These are phyloP conservation scores for Vitis amurensis DNA, from an alignment of 164 flowering plant species.

Conservation along the genomic window DNA sequence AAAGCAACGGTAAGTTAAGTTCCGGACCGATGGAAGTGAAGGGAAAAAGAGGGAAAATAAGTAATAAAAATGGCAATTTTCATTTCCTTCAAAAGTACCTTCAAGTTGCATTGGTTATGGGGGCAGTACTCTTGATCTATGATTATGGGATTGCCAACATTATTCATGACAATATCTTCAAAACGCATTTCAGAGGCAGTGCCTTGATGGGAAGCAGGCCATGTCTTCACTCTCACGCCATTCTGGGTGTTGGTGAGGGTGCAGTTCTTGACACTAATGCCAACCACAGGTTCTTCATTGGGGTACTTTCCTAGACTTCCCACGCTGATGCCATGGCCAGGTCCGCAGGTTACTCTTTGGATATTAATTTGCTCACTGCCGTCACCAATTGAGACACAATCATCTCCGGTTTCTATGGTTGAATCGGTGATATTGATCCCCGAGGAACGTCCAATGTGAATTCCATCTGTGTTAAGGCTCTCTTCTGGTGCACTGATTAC, in stretches of 20 bases:
- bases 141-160: too few relatives aligned
- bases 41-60: not conserved
- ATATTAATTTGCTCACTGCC: conserved; percentile 1
- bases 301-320: too few relatives aligned
- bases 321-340: too few relatives aligned
- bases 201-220: too few relatives aligned
- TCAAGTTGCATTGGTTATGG: not conserved
- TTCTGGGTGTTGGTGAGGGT: too few relatives aligned
- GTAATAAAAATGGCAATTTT: not conserved
- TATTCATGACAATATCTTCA: too few relatives aligned
- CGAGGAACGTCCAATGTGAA: conserved; percentile 34
- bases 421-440: conserved; percentile 22
- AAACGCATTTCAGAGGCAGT: too few relatives aligned
- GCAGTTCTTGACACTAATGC: too few relatives aligned
- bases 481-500: conserved; percentile 25
- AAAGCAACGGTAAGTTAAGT: too few relatives aligned
- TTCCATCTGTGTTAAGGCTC: conserved; percentile 52
- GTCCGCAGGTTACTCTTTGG: conserved; percentile 3
- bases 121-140: too few relatives aligned
- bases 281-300: too few relatives aligned
- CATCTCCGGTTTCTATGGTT: conserved; percentile 39
- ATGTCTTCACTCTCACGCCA: too few relatives aligned
- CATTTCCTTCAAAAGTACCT: conserved; percentile 4
- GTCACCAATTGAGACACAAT: conserved; percentile 32
- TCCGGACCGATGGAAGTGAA: not conserved